Evolutionary conservation across 2,329 filamentous ascomycete species (phyloP), one percentile per base, ranked within the genome.

Genomic region (Ophiosphaerella narmari): DNA sequence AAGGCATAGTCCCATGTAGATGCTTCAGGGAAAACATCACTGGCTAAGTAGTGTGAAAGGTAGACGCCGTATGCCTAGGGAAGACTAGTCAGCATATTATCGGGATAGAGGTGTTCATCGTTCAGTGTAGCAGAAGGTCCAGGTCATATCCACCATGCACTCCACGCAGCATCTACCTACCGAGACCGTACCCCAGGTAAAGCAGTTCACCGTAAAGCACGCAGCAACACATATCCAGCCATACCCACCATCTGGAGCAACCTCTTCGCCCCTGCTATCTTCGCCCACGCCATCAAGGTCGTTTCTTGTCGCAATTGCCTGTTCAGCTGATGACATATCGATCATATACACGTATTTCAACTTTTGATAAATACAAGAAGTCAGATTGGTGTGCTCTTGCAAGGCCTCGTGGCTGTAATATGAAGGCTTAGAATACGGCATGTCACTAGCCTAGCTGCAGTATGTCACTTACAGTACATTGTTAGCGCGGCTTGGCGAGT

Each of bases 51-150:
- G 43, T 77, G 70, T 5, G 72, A 68, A 0, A 79, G 68, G 47
- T 77, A 78, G 12, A 79, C 71, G 33, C 75, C 75, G 48, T 75
- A 79, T 16, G 59, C 57, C 59, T 57, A 32, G 26, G 13, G 35
- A 24, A 23, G 14, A 24, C 14, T 14, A 31, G 43, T 54, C 31
- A 54, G 46, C 12, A 43, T 18, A 42, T 13, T 34, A n/a, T 31
- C 41, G 40, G 34, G 14, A 12, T 43, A 38, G 4, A 6, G 11
- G 26, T 29, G 26, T 29, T 29, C 26, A 29, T 29, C 26, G 26
- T 29, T 29, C 7, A 11, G 26, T 29, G 6, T 29, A 29, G 26
- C 26, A 4, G 18, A 7, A 24, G 37, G 8, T 37, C 11, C 35
- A 16, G 14, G 39, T 40, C 38, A 16, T 13, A 14, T 49, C 34